Percentiles rank a stretch among this genome's conserved stretches.
phyloP scores from a whole-genome alignment of 2,329 filamentous ascomycete species.

The Talaromyces marneffei region DNA sequence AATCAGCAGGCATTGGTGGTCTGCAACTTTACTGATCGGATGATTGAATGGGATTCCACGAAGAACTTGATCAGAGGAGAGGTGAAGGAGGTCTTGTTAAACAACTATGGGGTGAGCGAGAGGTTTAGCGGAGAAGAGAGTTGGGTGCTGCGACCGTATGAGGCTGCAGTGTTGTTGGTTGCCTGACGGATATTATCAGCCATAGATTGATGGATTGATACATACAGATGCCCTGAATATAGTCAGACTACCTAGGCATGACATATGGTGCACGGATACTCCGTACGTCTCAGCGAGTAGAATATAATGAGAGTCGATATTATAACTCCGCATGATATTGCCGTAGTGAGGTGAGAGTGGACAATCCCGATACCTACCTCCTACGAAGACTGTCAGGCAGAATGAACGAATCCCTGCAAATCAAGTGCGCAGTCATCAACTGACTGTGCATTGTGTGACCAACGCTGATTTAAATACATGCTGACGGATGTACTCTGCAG shows the following conservation, averaged over 20 bases:
- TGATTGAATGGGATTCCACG: slow-evolving; percentile 28
- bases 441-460: neutral
- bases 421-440: neutral
- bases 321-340: neutral
- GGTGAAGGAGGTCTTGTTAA: slow-evolving; percentile 26
- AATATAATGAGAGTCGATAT: neutral
- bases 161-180: slow-evolving; percentile 28
- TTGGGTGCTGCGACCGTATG: slow-evolving; percentile 31
- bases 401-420: neutral
- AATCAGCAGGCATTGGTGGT: slow-evolving; percentile 30
- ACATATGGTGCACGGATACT: neutral
- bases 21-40: slow-evolving; percentile 32
- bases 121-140: slow-evolving; percentile 19
- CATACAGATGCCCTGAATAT: neutral
- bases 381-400: neutral
- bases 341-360: too few relatives aligned
- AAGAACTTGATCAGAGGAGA: slow-evolving; percentile 22
- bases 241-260: neutral
- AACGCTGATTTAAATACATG: neutral
- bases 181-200: neutral
- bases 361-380: neutral
- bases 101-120: slow-evolving; percentile 26
- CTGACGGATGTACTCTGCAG: neutral
- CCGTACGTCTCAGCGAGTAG: neutral
- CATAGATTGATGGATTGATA: neutral